A percentile compares a stretch with the other conserved stretches of the same genome.
These are phyloP conservation scores for Westerdykella ornata DNA, from an alignment of 2,329 filamentous ascomycete species.

Conservation along the genomic window DNA sequence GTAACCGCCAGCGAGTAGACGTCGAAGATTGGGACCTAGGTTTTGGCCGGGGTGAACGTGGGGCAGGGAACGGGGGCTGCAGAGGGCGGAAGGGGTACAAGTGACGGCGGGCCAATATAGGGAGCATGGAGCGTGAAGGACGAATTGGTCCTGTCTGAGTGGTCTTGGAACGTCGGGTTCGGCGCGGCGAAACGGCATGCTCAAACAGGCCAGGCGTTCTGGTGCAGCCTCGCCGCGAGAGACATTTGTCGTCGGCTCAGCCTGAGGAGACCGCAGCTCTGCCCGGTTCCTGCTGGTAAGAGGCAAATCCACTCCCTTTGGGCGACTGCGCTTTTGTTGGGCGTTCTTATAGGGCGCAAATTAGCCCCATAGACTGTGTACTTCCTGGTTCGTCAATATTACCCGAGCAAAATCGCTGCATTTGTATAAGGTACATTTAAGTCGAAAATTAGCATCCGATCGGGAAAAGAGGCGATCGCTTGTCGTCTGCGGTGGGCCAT, in stretches of 20 bases:
- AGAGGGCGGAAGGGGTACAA: background rate
- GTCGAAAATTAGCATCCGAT: no score
- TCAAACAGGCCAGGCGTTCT: constrained; percentile 3
- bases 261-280: background rate
- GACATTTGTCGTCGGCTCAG: no score
- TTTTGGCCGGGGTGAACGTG: background rate
- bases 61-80: background rate
- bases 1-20: constrained; percentile 3
- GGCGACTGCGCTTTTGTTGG: background rate
- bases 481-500: no score
- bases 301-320: no score
- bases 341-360: background rate
- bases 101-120: background rate
- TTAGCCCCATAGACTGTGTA: background rate
- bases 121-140: constrained; percentile 3
- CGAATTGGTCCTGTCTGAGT: background rate
- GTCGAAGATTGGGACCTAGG: background rate
- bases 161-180: background rate
- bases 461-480: no score
- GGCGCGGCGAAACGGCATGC: constrained; percentile 2
- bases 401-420: background rate
- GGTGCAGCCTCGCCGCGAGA: constrained; percentile 6
- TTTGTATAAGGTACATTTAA: background rate
- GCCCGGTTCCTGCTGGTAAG: background rate
- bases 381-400: background rate